Evolutionary conservation across 495 filamentous ascomycete species (phyloP), one percentile per base, ranked within the genome.

Genomic region (Cryomyces minteri): DNA sequence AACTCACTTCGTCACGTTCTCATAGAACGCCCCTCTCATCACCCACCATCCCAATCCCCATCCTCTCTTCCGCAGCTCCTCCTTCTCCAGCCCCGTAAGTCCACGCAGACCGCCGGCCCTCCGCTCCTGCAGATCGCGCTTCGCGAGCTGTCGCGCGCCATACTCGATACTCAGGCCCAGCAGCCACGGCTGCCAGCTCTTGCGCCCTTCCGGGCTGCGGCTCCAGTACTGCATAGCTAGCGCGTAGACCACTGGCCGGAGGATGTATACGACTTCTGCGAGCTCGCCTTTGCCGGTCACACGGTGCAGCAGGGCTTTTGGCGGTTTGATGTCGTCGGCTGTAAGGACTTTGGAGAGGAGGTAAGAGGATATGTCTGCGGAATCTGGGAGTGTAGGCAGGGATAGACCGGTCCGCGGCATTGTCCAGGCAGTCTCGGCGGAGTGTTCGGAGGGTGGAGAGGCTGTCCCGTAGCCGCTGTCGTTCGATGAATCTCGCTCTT

Each of bases 41-140:
- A 72, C 64, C 90, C 90, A 98, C 90, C 92, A 95, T 12, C 77
- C 76, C 70, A 94, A 77, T 0, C 76, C 78, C 85, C 85, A 94
- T 36, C 82, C 85, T 40, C 90, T 69, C 57, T 83, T 82, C 54
- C 63, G 72, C 71, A 88, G 69, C 62, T 95, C 87, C 55, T 94
- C 88, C 41, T 74, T 73, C 69, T 96, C 90, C 7, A 98, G 69
- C 12, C 76, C 77, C 10, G 87, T 93, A 44, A 87, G 58, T 10
- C 79, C 78, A 43, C 75, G 67, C 53, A 80, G 65, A 32, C 79
- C 79, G 18, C 79, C 79, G 11, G 74, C 72, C 25, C 79, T 62
- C 31, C 72, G 63, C 50, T 78, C 71, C 67, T 67, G 78, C 61
- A 74, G 80, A 57, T 69, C 84, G 54, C 63, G 75, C 66, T 76